Conservation (phyloP, 176 grass and related monocot genomes). For the Lolium rigidum region DNA sequence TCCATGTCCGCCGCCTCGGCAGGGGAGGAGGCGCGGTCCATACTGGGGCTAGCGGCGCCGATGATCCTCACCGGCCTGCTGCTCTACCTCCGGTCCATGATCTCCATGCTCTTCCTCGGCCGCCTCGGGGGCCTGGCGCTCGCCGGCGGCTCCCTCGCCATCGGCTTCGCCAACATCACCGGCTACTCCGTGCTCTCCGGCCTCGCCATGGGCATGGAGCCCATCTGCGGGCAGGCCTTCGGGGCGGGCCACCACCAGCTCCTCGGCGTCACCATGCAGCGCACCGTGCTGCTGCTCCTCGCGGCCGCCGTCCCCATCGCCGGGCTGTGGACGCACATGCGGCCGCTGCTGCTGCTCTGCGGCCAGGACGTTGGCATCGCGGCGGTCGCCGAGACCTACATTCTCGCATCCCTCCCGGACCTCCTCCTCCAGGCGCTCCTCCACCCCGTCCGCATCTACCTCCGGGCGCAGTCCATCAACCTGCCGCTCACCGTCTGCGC, state of each 20-base stretch:
- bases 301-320: conserved; percentile 61
- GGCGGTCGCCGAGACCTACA: conserved; percentile 72
- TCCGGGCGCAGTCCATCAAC: conserved; percentile 82
- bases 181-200: conserved; percentile 93
- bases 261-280: conserved; percentile 74
- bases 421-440: conserved; percentile 74
- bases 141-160: conserved; percentile 83
- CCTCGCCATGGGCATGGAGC: conserved; percentile 95
- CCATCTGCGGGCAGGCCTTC: conserved; percentile 84
- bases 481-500: conserved; percentile 76
- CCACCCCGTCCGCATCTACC: conserved; percentile 81
- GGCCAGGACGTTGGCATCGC: conserved; percentile 79
- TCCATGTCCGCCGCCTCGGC: conserved; percentile 45
- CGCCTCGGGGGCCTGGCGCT: conserved; percentile 65
- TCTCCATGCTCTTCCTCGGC: conserved; percentile 90
- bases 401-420: conserved; percentile 76
- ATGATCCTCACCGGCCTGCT: conserved; percentile 83
- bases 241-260: conserved; percentile 63
- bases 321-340: conserved; percentile 65
- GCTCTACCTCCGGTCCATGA: conserved; percentile 89
- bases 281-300: conserved; percentile 71
- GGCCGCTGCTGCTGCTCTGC: conserved; percentile 79
- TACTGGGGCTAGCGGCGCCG: conserved; percentile 60
- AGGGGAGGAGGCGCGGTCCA: conserved; percentile 55
- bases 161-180: conserved; percentile 93